Percentiles rank a stretch among this genome's conserved stretches.
These are phyloP conservation scores for Daldinia decipiens DNA, from an alignment of 495 filamentous ascomycete species.

Conservation along the genomic window DNA sequence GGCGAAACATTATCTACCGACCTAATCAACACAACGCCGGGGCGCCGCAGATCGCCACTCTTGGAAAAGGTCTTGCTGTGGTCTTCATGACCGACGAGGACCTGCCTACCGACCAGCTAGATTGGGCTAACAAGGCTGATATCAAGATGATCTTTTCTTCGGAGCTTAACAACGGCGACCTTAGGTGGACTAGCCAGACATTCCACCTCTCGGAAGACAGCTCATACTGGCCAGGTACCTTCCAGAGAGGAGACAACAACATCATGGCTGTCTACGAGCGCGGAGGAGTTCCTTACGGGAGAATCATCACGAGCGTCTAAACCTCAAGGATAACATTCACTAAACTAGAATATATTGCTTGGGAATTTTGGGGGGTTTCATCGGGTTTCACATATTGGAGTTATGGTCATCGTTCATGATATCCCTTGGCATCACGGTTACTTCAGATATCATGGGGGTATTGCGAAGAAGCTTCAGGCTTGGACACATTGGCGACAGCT, in stretches of 20 bases:
- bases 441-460: background rate
- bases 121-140: slow-evolving; percentile 42
- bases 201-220: slow-evolving; percentile 20
- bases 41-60: slow-evolving; percentile 65
- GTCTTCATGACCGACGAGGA: slow-evolving; percentile 73
- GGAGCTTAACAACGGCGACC: slow-evolving; percentile 13
- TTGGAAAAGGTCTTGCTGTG: slow-evolving; percentile 61
- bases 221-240: slow-evolving; percentile 38
- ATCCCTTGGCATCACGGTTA: slow-evolving; percentile 15
- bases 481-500: background rate
- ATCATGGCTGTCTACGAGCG: slow-evolving; percentile 42
- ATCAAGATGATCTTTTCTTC: slow-evolving; percentile 44
- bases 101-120: slow-evolving; percentile 6
- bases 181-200: slow-evolving; percentile 28
- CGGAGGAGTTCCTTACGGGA: slow-evolving; percentile 25
- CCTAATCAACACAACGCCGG: slow-evolving; percentile 58
- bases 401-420: slow-evolving; percentile 21
- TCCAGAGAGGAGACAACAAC: slow-evolving; percentile 13
- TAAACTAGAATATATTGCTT: background rate
- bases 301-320: slow-evolving; percentile 18
- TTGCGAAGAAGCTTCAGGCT: background rate
- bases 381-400: slow-evolving; percentile 9
- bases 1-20: slow-evolving; percentile 61
- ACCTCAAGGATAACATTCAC: background rate
- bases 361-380: background rate